Conservation (phyloP, 192 early-diverging fungal species). For the Radiomyces spectabilis region DNA sequence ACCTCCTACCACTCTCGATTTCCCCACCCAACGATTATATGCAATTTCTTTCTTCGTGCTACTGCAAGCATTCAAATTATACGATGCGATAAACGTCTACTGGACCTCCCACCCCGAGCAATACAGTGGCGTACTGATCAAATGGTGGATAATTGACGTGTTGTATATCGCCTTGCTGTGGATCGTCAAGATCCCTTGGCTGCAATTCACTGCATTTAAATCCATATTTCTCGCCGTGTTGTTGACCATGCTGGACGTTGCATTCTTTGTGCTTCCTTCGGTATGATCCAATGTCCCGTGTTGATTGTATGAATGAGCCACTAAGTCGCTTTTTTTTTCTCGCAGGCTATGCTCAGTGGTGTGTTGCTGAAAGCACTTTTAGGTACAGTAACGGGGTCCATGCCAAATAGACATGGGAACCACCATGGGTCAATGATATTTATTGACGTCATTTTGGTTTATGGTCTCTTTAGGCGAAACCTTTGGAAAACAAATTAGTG, state of each 20-base stretch:
- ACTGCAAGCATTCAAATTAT: slow-evolving; percentile 32
- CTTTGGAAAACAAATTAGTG: slow-evolving; percentile 21
- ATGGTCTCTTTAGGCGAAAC: slow-evolving; percentile 5
- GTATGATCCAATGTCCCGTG: slow-evolving; percentile 6
- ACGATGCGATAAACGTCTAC: no score
- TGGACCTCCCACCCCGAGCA: slow-evolving; percentile 27
- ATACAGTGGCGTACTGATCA: slow-evolving; percentile 27
- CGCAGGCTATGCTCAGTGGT: not conserved
- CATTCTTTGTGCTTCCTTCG: slow-evolving; percentile 17
- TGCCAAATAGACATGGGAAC: no score
- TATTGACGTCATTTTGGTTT: not conserved
- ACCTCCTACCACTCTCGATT: slow-evolving; percentile 10
- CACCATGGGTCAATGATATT: no score
- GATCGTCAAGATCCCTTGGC: slow-evolving; percentile 39
- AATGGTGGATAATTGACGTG: slow-evolving; percentile 33
- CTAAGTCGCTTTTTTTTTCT: not conserved
- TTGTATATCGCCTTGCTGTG: slow-evolving; percentile 28
- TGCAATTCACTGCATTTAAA: slow-evolving; percentile 33
- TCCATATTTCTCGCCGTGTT: slow-evolving; percentile 6
- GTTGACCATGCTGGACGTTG: not conserved
- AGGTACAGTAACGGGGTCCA: no score
- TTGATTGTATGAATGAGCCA: no score
- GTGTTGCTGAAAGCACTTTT: no score
- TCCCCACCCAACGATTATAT: slow-evolving; percentile 32
- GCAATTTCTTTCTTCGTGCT: slow-evolving; percentile 29